These are phyloP conservation scores for Holtermannia corniformis DNA, from an alignment of 768 basidiomycete species.

Conservation along the genomic window DNA sequence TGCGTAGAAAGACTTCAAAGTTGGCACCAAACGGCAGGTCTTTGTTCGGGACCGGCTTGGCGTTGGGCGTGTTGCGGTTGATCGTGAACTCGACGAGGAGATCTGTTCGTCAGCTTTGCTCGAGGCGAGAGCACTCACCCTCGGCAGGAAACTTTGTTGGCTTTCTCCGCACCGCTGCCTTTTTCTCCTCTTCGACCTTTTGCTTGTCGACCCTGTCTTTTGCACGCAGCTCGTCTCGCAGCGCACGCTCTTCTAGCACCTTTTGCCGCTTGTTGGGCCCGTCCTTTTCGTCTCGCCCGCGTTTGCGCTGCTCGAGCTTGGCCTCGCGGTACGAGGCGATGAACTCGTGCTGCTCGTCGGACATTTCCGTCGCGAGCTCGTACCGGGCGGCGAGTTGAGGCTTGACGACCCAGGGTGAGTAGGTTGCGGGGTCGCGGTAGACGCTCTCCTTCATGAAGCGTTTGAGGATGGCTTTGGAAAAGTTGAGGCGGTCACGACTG, in stretches of 20 bases:
- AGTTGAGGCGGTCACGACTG: conserved; percentile 89
- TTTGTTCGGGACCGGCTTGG: conserved; percentile 23
- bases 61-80: conserved; percentile 18
- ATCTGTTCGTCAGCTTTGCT: conserved; percentile 18
- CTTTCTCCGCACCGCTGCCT: conserved; percentile 18
- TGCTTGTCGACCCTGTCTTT: conserved; percentile 16
- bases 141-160: conserved; percentile 38
- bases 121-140: conserved; percentile 19
- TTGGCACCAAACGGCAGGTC: conserved; percentile 35
- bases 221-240: conserved; percentile 12
- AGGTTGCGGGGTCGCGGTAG: conserved; percentile 80
- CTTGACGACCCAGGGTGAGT: conserved; percentile 94
- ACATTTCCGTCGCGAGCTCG: conserved; percentile 75
- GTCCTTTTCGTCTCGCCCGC: conserved; percentile 44
- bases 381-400: conserved; percentile 70
- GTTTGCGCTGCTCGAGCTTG: conserved; percentile 87
- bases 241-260: conserved; percentile 16
- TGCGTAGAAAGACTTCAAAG: conserved; percentile 80
- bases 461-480: conserved; percentile 93
- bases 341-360: conserved; percentile 67
- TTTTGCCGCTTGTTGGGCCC: conserved; percentile 15
- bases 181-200: conserved; percentile 20
- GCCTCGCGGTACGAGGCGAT: conserved; percentile 73
- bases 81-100: conserved; percentile 33
- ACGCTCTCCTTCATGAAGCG: conserved; percentile 94